Percentiles rank a stretch among this genome's conserved stretches.
phyloP scores from a whole-genome alignment of 2,329 filamentous ascomycete genomes.

The Diaporthe capsici region DNA sequence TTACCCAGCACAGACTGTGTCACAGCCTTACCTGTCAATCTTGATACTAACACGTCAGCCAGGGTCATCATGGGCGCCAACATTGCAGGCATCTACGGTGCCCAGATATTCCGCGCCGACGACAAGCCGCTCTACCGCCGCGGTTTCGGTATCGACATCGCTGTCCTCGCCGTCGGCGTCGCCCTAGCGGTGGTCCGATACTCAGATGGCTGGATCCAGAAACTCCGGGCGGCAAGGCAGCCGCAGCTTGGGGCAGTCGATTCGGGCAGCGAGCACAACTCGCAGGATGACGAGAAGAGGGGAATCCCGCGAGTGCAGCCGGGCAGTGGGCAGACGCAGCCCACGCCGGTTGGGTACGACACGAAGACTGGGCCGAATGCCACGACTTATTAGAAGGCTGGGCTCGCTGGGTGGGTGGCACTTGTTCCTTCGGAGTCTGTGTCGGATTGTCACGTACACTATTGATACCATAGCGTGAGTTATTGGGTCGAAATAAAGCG shows the following conservation, averaged over 20 bases:
- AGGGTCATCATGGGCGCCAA: slow-evolving; percentile 73
- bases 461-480: background rate
- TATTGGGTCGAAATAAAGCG: background rate
- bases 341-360: background rate
- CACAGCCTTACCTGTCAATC: background rate
- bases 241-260: background rate
- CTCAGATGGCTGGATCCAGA: slow-evolving; percentile 56
- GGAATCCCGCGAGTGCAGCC: background rate
- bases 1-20: background rate
- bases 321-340: background rate
- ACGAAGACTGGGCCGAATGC: slow-evolving; percentile 10
- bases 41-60: slow-evolving; percentile 45
- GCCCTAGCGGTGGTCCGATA: slow-evolving; percentile 57
- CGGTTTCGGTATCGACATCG: slow-evolving; percentile 62
- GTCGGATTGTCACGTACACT: background rate
- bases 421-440: background rate
- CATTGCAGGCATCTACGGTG: slow-evolving; percentile 72
- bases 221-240: background rate
- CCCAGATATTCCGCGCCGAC: slow-evolving; percentile 70
- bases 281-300: slow-evolving; percentile 10
- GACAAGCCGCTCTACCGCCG: slow-evolving; percentile 66
- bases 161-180: slow-evolving; percentile 59
- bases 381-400: background rate
- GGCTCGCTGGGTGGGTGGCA: background rate
- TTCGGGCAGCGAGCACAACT: slow-evolving; percentile 22